Evolutionary conservation across 179 eudicot species (phyloP), one percentile per base, ranked within the genome.

Genomic region (Camellia oleifera): DNA sequence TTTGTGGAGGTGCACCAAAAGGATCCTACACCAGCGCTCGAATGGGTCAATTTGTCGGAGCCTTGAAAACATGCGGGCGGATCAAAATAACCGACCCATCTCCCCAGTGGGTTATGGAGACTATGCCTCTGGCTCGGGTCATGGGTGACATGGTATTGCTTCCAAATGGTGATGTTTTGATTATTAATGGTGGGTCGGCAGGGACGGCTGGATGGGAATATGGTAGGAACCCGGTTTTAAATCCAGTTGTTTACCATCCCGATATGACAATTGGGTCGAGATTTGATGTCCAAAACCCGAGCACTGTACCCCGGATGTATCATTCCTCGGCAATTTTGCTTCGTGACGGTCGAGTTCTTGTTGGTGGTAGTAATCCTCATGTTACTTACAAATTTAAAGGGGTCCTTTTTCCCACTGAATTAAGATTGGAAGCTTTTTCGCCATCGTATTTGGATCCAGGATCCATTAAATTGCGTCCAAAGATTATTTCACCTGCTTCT

Each of bases 71-170:
- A 0, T 91, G 94, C 62, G 93, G 87, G 8, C 60, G 91, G 72
- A 86, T 92, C 32, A 82, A 77, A 76, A 83, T 88, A 40, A 74
- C 86, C 69, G 87, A 86, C 77, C 88, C 88, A 0, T 56, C 78
- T 4, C 77, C 94, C 0, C 32, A 79, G 1, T 92, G 97, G 97
- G 85, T 84, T n/a, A 83, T 88, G 69, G 97, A 92, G 58, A 82
- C 58, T 48, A 92, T 92, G 97, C 94, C 97, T 3, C 18, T 80
- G 2, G 83, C 85, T 6, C 79, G 94, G 15, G 82, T 90, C 73
- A 91, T 91, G 94, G 87, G 92, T 53, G 92, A 91, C 80, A 89
- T 91, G 97, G 42, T 92, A 11, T 58, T 83, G 77, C 84, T 92
- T 1, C 97, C 97, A 0, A 89, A 88, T 17, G 92, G 92, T 0